A percentile compares a stretch with the other conserved stretches of the same genome.
These are phyloP conservation scores for Fraxinus velutina DNA, from an alignment of 305 asterid genomes.

Conservation along the genomic window DNA sequence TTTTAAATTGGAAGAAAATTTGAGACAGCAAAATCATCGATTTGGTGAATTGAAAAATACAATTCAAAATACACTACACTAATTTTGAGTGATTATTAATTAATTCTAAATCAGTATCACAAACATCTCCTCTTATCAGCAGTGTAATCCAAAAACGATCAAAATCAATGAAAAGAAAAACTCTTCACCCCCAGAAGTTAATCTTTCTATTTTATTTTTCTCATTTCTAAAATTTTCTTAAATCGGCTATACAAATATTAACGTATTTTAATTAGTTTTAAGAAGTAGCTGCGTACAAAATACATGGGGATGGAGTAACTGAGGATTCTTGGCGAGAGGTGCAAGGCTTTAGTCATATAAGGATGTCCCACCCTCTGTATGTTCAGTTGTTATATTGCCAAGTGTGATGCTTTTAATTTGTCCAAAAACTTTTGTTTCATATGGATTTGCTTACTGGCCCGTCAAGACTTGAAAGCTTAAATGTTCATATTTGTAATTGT, in stretches of 20 bases:
- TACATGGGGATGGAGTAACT: background rate
- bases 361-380: constrained; percentile 18
- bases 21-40: background rate
- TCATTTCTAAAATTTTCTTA: background rate
- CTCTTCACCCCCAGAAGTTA: background rate
- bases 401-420: constrained; percentile 14
- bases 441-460: background rate
- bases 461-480: background rate
- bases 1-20: background rate
- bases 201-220: background rate
- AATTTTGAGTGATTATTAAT: background rate
- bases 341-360: constrained; percentile 31
- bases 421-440: constrained; percentile 3
- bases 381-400: constrained; percentile 16
- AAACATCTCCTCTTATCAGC: background rate
- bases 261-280: background rate
- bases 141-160: background rate
- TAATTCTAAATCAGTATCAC: background rate
- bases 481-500: background rate
- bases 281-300: background rate
- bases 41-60: background rate
- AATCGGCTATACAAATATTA: background rate
- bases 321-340: constrained; percentile 31
- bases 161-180: background rate
- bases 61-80: background rate